These are phyloP conservation scores for Pisolithus albus DNA, from an alignment of 768 basidiomycete species.

Conservation along the genomic window DNA sequence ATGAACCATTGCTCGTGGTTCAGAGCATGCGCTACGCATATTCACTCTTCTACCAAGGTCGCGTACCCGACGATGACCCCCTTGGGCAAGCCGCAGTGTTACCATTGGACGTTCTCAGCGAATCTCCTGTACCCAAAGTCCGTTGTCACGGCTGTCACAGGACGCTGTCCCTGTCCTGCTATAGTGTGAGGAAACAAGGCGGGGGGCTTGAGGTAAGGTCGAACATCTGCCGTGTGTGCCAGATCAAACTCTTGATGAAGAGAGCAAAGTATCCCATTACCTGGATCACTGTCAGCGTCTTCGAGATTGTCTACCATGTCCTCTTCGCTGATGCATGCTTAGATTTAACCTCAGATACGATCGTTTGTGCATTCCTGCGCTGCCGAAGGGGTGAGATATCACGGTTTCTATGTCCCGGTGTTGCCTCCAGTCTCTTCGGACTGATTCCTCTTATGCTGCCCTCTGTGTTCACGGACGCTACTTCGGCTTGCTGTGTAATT, in stretches of 20 bases:
- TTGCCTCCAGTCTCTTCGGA: neutral
- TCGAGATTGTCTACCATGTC: neutral
- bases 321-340: neutral
- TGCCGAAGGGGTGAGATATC: neutral
- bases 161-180: constrained; percentile 23
- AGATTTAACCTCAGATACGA: neutral
- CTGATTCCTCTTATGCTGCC: neutral
- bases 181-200: constrained; percentile 10
- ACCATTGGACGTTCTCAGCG: constrained; percentile 21
- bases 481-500: too few relatives aligned
- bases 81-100: constrained; percentile 18
- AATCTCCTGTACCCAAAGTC: constrained; percentile 19
- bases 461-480: neutral
- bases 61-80: constrained; percentile 17
- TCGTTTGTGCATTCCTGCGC: neutral
- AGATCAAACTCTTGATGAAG: constrained; percentile 26
- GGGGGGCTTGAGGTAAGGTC: constrained; percentile 18
- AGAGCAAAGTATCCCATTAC: constrained; percentile 12
- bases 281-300: constrained; percentile 14
- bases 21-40: constrained; percentile 26
- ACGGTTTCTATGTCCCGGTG: neutral
- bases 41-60: constrained; percentile 23
- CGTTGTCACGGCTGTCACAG: constrained; percentile 21
- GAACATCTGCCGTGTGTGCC: constrained; percentile 22
- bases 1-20: constrained; percentile 10